These are phyloP conservation scores for Agaricus subrufescens DNA, from an alignment of 768 basidiomycete genomes.

Conservation along the genomic window DNA sequence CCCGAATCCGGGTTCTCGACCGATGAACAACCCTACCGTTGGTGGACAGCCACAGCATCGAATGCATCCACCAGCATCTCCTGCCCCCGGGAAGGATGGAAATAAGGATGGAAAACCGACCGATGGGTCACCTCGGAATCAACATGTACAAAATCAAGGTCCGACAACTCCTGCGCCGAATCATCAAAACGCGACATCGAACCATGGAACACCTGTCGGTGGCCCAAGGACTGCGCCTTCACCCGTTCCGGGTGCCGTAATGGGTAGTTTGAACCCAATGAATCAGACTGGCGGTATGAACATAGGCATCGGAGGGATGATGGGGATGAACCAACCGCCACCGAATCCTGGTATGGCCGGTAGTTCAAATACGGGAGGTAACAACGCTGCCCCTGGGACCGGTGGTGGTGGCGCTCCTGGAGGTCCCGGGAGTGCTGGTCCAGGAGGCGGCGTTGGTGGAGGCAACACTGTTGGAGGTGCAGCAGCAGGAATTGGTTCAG, in stretches of 20 bases:
- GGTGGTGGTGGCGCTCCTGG: background rate
- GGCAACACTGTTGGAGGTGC: background rate
- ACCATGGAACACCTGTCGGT: constrained; percentile 8
- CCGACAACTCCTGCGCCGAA: constrained; percentile 5
- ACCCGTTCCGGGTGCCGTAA: constrained; percentile 4
- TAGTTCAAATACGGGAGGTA: background rate
- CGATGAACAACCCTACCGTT: background rate
- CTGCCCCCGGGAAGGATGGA: constrained; percentile 7
- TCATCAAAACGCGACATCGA: constrained; percentile 7
- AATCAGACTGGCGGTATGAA: constrained; percentile 2
- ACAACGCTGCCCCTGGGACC: no score
- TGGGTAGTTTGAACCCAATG: constrained; percentile 7
- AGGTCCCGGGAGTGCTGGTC: background rate
- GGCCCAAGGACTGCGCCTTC: constrained; percentile 3
- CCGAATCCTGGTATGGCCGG: constrained; percentile 2
- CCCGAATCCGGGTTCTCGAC: background rate
- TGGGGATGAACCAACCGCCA: constrained; percentile 7
- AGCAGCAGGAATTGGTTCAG: background rate
- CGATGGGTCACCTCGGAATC: constrained; percentile 8
- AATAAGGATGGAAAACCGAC: constrained; percentile 5
- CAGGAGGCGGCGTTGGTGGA: constrained; percentile 1
- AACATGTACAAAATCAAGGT: constrained; percentile 4
- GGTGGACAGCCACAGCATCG: constrained; percentile 9
- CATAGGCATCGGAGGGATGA: constrained; percentile 4
- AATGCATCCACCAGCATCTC: constrained; percentile 10